These are phyloP conservation scores for Mallotus repandus DNA, from an alignment of 441 rosid species.

Conservation along the genomic window DNA sequence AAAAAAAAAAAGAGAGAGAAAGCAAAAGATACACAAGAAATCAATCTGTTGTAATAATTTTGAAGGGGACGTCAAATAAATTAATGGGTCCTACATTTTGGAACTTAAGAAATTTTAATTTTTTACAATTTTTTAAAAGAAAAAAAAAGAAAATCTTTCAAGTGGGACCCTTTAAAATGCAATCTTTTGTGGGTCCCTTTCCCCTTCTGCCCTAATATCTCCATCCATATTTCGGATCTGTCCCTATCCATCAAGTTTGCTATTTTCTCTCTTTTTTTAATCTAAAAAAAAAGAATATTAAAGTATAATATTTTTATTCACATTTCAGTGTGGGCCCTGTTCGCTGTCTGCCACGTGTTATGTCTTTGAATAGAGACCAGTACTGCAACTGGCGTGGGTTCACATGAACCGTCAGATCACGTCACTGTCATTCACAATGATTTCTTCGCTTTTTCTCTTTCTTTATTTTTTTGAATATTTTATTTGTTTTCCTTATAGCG, in stretches of 20 bases:
- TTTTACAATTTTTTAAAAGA: no score
- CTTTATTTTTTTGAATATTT: neutral
- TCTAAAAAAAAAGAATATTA: neutral
- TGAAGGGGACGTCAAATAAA: slow-evolving; percentile 29
- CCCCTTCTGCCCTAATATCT: slow-evolving; percentile 16
- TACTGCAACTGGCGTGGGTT: slow-evolving; percentile 1
- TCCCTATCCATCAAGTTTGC: slow-evolving; percentile 15
- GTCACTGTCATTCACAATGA: slow-evolving; percentile 7
- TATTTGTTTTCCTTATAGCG: no score
- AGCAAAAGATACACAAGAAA: no score
- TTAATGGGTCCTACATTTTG: neutral
- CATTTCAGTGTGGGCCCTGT: slow-evolving; percentile 14
- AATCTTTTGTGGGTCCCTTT: slow-evolving; percentile 29
- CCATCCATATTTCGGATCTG: slow-evolving; percentile 28
- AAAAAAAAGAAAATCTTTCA: slow-evolving; percentile 19
- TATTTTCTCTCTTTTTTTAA: neutral
- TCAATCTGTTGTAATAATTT: slow-evolving; percentile 11
- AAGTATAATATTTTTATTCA: no score
- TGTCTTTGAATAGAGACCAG: neutral
- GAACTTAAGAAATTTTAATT: no score
- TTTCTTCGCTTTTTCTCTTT: neutral
- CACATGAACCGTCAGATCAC: slow-evolving; percentile 25
- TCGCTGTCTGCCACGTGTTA: slow-evolving; percentile 23
- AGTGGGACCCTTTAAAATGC: slow-evolving; percentile 20
- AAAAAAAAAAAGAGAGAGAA: no score